phyloP scores from a whole-genome alignment of 331 rosid species.

The Cydonia oblonga region DNA sequence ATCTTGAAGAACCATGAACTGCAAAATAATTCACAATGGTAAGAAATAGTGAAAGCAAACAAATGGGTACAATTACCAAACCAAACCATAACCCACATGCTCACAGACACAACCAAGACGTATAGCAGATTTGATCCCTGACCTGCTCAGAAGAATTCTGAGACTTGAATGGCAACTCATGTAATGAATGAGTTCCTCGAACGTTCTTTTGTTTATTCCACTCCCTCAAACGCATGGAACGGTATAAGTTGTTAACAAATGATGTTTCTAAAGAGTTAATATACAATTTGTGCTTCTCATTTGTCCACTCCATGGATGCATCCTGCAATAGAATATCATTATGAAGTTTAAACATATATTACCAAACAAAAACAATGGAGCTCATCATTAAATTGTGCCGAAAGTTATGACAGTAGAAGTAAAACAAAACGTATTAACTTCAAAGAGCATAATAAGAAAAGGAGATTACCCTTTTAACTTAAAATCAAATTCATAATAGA shows the following conservation, averaged over 20 bases:
- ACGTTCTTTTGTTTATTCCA: constrained; percentile 22
- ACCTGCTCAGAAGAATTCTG: constrained; percentile 45
- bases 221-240: constrained; percentile 24
- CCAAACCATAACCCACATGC: not conserved
- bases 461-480: not conserved
- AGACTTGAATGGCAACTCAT: constrained; percentile 20
- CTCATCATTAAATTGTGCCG: not conserved
- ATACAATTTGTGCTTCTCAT: constrained; percentile 61
- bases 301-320: constrained; percentile 56
- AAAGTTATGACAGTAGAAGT: too few species aligned
- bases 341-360: constrained; percentile 3
- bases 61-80: constrained; percentile 12
- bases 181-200: constrained; percentile 13
- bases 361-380: not conserved
- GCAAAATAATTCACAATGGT: constrained; percentile 19
- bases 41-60: constrained; percentile 12
- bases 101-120: not conserved
- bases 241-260: constrained; percentile 55
- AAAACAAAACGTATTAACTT: too few species aligned
- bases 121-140: constrained; percentile 7
- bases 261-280: constrained; percentile 71
- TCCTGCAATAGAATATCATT: constrained; percentile 28
- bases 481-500: not conserved
- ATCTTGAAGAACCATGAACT: constrained; percentile 47
- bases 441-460: too few species aligned